These are phyloP conservation scores for Solanum virginianum DNA, from an alignment of 257 asterid species.

Conservation along the genomic window DNA sequence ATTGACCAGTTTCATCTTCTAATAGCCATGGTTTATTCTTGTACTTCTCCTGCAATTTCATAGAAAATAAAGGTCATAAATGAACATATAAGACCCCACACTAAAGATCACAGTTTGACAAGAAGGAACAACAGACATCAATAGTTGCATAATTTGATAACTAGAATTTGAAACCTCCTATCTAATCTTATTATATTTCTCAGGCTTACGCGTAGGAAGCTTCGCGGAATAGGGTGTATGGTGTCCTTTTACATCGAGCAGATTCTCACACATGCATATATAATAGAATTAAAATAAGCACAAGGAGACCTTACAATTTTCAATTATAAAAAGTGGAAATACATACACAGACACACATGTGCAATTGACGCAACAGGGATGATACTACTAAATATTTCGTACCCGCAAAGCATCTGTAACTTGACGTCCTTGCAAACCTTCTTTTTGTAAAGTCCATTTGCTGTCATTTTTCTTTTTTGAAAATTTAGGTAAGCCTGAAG, in stretches of 20 bases:
- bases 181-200: background rate
- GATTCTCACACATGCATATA: background rate
- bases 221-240: background rate
- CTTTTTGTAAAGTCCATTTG: constrained; percentile 88
- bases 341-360: background rate
- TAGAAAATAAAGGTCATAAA: background rate
- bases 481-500: constrained; percentile 75
- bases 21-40: constrained; percentile 94
- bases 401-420: constrained; percentile 81
- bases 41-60: constrained; percentile 58
- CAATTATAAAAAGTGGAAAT: background rate
- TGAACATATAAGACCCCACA: background rate
- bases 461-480: constrained; percentile 71
- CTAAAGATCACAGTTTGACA: background rate
- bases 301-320: background rate
- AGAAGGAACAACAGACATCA: background rate
- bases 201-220: background rate
- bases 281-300: background rate
- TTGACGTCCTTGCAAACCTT: constrained; percentile 95
- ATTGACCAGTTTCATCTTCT: constrained; percentile 95
- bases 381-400: constrained; percentile 4
- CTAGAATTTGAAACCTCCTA: background rate
- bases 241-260: background rate
- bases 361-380: background rate
- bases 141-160: background rate